Base-by-base conservation (phyloP, 495 filamentous ascomycete species). In the Penicillium angulare region DNA sequence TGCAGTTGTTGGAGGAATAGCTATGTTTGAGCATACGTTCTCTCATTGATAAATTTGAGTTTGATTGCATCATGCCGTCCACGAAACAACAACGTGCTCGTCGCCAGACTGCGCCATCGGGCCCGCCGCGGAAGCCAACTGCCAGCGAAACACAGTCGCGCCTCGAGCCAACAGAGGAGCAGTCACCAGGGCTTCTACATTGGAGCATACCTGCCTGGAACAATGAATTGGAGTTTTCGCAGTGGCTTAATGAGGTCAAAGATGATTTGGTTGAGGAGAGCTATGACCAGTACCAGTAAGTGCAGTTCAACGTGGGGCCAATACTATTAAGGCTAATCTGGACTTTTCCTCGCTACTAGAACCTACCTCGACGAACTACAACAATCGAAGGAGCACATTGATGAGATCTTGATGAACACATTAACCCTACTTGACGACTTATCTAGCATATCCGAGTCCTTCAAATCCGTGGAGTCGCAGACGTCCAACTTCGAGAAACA, bases 401-500 rank as follows among this genome's bases (percentile, higher is more conserved):
- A 90, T 49, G 76, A 76, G n/a, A 78, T 99, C n/a, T 72, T 97
- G 16, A 69, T 76, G 29, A 86, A 87, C 59, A 88, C 90, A 3
- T 79, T 86, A 44, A 79, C 77, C 5, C 84, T 90, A 0, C 79
- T 97, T 13, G 75, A 83, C 29, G 76, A 90, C 27, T 77, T 99
- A 21, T 82, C 85, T 20, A 82, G 73, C 7, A 78, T 97, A 21
- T 88, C 90, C 45, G 79, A 84, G 56, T 89, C 90, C 21, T 99
- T 97, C 69, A 81, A 80, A 51, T 71, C 85, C 0, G 95, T 99
- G 27, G 90, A 96, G 63, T 76, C 80, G 12, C 92, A 97, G 71
- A 97, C 93, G 1, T 88, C 88, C 15, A 84, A 86, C 27, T 96
- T 99, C 65, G 88, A 90, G 64, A 85, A 86, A 43, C 90, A 92